phyloP scores from a whole-genome alignment of 2,329 filamentous ascomycete species.

The Claviceps fusiformis region DNA sequence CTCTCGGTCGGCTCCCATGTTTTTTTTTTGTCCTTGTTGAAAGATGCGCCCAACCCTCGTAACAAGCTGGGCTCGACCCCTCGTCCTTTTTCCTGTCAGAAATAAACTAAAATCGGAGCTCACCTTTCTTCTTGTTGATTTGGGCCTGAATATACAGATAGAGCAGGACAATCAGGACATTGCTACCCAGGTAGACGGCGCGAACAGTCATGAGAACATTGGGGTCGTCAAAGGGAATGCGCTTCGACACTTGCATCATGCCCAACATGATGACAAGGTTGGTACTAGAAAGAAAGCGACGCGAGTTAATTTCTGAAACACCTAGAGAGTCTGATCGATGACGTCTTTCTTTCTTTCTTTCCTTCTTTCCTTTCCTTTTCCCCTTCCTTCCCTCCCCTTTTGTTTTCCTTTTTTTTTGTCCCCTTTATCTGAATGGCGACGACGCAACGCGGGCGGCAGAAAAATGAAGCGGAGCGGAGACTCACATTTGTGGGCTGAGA shows the following conservation, averaged over 20 bases:
- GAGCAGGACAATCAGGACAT: constrained; percentile 71
- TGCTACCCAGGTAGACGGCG: constrained; percentile 42
- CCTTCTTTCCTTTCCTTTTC: background rate
- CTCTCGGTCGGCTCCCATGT: too few relatives aligned
- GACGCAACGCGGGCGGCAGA: background rate
- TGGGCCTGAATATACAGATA: constrained; percentile 74
- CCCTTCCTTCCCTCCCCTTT: background rate
- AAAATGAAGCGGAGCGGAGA: background rate
- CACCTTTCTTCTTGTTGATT: constrained; percentile 97
- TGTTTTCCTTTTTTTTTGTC: background rate
- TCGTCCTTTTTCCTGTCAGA: background rate
- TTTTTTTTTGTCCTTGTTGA: background rate
- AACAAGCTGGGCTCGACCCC: background rate
- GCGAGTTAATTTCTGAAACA: constrained; percentile 11
- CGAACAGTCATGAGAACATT: constrained; percentile 43
- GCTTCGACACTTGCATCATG: constrained; percentile 98
- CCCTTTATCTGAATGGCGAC: background rate
- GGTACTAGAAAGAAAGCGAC: constrained; percentile 40
- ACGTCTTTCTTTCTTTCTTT: background rate
- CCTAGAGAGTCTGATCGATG: background rate
- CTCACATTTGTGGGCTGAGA: constrained; percentile 52
- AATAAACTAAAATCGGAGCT: constrained; percentile 11
- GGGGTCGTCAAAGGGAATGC: constrained; percentile 83
- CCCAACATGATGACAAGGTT: constrained; percentile 91
- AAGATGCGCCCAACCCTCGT: background rate